Evolutionary conservation across 768 basidiomycete genomes (phyloP), one percentile per base, ranked within the genome.

Genomic region (Boletellus sp.): DNA sequence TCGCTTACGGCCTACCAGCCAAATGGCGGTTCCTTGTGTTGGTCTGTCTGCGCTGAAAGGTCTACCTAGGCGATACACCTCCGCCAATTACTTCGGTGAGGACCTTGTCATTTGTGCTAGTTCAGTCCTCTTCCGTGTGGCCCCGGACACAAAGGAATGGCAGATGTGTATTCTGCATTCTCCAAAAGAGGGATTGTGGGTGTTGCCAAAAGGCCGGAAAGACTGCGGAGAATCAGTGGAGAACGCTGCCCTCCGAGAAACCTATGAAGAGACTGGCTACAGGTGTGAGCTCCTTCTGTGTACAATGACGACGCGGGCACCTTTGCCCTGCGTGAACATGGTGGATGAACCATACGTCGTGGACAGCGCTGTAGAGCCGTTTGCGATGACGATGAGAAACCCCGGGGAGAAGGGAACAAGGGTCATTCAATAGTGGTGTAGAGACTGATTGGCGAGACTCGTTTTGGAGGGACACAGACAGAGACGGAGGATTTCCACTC

Each of bases 191-290:
- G 40, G 45, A 11, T 34, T 56, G 11, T 71, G 65, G 56, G 56
- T 81, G 6, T 74, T 84, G 12, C 79, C 84, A 31, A 85, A 84
- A 53, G 84, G 83, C 6, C 73, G 81, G 28, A 84, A 84, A 58
- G 80, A 84, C 59, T 60, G 70, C 19, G 76, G 76, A 1, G 84
- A 85, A 63, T 65, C 69, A 6, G 66, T 81, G 16, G 75, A 78
- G 47, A 55, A 48, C 1, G 83, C 83, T 1, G 83, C 83, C 0
- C 52, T 81, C 6, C 72, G 84, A 16, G 84, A 86, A 65, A 81
- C 82, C 1, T 81, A 72, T 59, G 85, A 83, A 58, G 83, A 85
- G 68, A 84, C 82, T 0, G 83, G 82, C 6, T 85, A 79, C 55
- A 65, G 64, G 4, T 84, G 83, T 62, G 58, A 64, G 19, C 64